Base-by-base conservation (phyloP, 225 moss, liverwort and hornwort species). In the Polytrichum commune region DNA sequence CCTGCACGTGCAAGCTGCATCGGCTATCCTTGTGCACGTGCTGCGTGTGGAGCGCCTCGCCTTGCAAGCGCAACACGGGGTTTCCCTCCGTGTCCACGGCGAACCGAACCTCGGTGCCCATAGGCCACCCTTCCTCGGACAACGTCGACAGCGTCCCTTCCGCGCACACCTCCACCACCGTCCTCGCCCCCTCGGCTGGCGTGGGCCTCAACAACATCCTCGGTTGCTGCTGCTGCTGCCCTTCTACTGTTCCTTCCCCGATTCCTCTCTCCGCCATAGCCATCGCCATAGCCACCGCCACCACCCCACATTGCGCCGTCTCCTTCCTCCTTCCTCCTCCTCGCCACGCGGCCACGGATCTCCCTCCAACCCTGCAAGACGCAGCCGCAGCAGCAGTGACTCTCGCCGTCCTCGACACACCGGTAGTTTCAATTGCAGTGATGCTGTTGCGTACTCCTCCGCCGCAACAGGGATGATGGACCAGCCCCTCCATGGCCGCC, bases 1-100 rank as follows among this genome's bases (percentile, higher is more conserved):
- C 95, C 93, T 93, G 97, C 28, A 91, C 92, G 64, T 94, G 97
- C 29, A 98, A 91, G 32, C 94, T 94, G n/a, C 90, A 89, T 16
- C 97, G 94, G 78, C 83, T 94, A 6, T 98, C 92, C 6, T 72
- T 56, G 29, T 66, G 77, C 62, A 98, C 65, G 64, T 93, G 84
- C 70, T 76, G 38, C 18, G 91, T 90, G 22, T 98, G 94, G 6
- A 90, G 83, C 5, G 94, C 94, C 19, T 66, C 78, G 0, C 89
- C 69, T 9, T 82, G 71, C 63, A 98, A 76, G 19, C 91, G 85
- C 62, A 98, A 72, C 5, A 98, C 85, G 3, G 97, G 97, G 70
- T 90, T 91, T 13, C 97, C 97, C 1, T 90, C 80, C 58, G 63
- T 80, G 62, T 98, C 94, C 66, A 98, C 82, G 1, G 94, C 91